Percentiles rank a stretch among this genome's conserved stretches.
Conservation (phyloP, 345 rosid genomes). For the Aquilaria yunnanensis region DNA sequence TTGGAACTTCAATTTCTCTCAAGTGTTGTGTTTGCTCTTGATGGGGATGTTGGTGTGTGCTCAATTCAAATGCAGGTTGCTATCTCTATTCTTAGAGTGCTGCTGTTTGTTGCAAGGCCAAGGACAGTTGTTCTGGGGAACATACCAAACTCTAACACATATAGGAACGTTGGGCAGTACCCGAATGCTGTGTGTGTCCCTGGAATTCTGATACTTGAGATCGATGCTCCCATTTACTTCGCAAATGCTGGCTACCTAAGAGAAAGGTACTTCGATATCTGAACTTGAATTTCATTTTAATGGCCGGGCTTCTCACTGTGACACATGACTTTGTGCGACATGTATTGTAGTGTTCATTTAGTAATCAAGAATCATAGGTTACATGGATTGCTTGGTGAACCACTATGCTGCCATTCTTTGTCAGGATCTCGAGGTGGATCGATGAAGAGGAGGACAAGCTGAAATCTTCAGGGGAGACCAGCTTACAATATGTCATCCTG, state of each 20-base stretch:
- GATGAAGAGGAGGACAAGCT: conserved; percentile 73
- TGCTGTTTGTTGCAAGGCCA: conserved; percentile 86
- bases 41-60: background rate
- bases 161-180: conserved; percentile 70
- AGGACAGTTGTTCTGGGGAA: conserved; percentile 60
- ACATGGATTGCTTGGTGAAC: no score
- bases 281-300: no score
- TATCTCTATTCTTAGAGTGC: conserved; percentile 57
- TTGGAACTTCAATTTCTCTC: background rate
- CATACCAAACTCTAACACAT: conserved; percentile 49
- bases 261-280: conserved; percentile 47
- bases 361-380: no score
- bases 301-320: no score
- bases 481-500: conserved; percentile 62
- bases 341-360: no score
- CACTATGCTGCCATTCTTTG: background rate
- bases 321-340: no score
- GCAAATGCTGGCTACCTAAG: conserved; percentile 79
- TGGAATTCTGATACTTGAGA: conserved; percentile 59
- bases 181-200: conserved; percentile 44
- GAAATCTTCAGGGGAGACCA: conserved; percentile 38
- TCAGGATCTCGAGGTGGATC: conserved; percentile 74
- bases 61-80: conserved; percentile 37
- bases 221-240: conserved; percentile 84
- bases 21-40: background rate